Conservation (phyloP, 306 rosid species). For the Urtica urens region DNA sequence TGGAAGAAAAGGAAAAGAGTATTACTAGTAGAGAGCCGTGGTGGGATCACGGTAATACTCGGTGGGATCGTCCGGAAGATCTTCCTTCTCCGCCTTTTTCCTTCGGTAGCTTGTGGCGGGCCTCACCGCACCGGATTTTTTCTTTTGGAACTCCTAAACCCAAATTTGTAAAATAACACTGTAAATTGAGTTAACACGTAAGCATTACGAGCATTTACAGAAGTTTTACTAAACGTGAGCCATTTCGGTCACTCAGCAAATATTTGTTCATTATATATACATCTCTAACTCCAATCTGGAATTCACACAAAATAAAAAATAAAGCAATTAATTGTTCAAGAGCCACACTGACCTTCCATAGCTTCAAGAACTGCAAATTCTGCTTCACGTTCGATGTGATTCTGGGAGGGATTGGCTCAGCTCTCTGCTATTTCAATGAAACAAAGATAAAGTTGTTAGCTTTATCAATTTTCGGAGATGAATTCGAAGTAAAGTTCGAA, state of each 20-base stretch:
- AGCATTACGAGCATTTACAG: too few species aligned
- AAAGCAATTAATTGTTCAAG: not conserved
- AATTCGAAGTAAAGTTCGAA: not conserved
- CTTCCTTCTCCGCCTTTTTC: slow-evolving; percentile 63
- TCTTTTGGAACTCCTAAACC: slow-evolving; percentile 61
- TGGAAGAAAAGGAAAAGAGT: slow-evolving; percentile 20
- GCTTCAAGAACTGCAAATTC: slow-evolving; percentile 61
- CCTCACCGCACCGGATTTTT: slow-evolving; percentile 44
- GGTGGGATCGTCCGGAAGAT: slow-evolving; percentile 25
- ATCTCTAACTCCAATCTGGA: too few species aligned
- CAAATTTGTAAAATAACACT: too few species aligned
- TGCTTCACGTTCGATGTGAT: slow-evolving; percentile 83
- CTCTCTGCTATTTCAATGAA: slow-evolving; percentile 19
- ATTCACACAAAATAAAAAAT: too few species aligned
- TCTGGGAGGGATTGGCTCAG: slow-evolving; percentile 53
- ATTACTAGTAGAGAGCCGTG: slow-evolving; percentile 62
- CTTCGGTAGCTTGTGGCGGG: slow-evolving; percentile 84
- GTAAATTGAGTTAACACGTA: too few species aligned
- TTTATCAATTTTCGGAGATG: too few species aligned
- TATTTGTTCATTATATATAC: too few species aligned
- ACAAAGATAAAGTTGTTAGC: not conserved
- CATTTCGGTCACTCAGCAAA: too few species aligned
- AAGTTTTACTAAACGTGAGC: too few species aligned
- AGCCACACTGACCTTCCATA: slow-evolving; percentile 51
- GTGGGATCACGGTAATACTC: slow-evolving; percentile 70